Conservation (phyloP, 176 grass and related monocot species). For the Aegilops speltoides region DNA sequence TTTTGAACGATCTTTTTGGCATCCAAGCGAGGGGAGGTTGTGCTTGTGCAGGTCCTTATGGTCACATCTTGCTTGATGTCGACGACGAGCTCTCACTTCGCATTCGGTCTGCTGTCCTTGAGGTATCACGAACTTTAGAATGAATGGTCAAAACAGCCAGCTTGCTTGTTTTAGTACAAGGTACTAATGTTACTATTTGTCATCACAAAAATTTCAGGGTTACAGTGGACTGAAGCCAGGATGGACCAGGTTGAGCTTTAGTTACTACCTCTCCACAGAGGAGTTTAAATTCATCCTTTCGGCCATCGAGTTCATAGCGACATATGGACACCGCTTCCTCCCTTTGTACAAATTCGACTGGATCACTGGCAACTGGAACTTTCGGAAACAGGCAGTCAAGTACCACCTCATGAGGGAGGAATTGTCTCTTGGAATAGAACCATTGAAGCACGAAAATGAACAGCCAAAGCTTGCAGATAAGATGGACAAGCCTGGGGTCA, state of each 20-base stretch:
- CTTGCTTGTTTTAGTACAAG: background rate
- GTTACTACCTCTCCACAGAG: slow-evolving; percentile 66
- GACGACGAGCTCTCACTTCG: slow-evolving; percentile 46
- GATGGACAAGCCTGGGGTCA: background rate
- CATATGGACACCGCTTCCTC: slow-evolving; percentile 61
- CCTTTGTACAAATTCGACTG: slow-evolving; percentile 67
- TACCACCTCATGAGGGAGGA: slow-evolving; percentile 48
- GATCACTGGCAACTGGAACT: slow-evolving; percentile 66
- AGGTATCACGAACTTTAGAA: slow-evolving; percentile 15
- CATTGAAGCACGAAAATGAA: background rate
- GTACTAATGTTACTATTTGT: background rate
- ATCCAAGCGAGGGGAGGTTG: slow-evolving; percentile 85
- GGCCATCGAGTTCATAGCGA: slow-evolving; percentile 56
- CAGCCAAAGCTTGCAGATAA: slow-evolving; percentile 3
- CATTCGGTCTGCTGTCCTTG: slow-evolving; percentile 54
- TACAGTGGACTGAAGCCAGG: slow-evolving; percentile 79
- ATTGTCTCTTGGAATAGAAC: background rate
- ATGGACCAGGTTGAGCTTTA: slow-evolving; percentile 79
- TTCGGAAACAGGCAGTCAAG: slow-evolving; percentile 40
- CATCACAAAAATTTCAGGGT: slow-evolving; percentile 42
- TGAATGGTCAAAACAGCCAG: background rate
- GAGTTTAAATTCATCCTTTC: slow-evolving; percentile 70
- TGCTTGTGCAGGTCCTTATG: slow-evolving; percentile 71
- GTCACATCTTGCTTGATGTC: slow-evolving; percentile 57
- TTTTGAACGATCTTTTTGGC: slow-evolving; percentile 82